phyloP scores from a whole-genome alignment of 495 filamentous ascomycete genomes.

The Oleoguttula mirabilis region DNA sequence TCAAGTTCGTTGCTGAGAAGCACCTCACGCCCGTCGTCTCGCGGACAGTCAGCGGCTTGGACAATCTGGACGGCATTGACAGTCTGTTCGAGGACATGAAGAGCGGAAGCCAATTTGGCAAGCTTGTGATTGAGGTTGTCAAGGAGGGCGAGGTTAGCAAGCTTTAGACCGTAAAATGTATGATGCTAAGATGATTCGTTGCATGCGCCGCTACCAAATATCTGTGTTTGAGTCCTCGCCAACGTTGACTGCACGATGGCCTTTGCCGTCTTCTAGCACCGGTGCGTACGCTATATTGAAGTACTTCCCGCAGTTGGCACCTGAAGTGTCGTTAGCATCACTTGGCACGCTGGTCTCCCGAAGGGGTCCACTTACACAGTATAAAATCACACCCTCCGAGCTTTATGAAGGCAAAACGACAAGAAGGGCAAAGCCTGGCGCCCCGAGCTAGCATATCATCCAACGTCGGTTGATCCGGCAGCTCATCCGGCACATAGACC shows the following conservation, averaged over 20 bases:
- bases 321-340: background rate
- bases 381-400: conserved; percentile 1
- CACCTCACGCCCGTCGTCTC: conserved; percentile 30
- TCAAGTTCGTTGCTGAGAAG: conserved; percentile 29
- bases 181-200: background rate
- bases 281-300: conserved; percentile 2
- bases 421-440: conserved; percentile 1
- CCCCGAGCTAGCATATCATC: conserved; percentile 3
- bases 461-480: background rate
- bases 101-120: conserved; percentile 32
- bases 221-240: background rate
- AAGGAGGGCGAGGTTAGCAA: conserved; percentile 19
- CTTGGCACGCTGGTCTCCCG: too few species aligned
- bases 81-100: conserved; percentile 36
- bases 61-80: conserved; percentile 29
- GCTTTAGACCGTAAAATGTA: too few species aligned
- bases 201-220: background rate
- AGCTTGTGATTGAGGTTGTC: conserved; percentile 30
- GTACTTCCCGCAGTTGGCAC: conserved; percentile 3
- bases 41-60: conserved; percentile 23
- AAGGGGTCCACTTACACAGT: background rate
- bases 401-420: conserved; percentile 3
- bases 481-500: conserved; percentile 1
- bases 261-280: conserved; percentile 5
- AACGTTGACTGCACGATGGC: conserved; percentile 1